Percentiles rank a stretch among this genome's conserved stretches.
phyloP scores from a whole-genome alignment of 768 basidiomycete genomes.

The Dioszegia aurantiaca region DNA sequence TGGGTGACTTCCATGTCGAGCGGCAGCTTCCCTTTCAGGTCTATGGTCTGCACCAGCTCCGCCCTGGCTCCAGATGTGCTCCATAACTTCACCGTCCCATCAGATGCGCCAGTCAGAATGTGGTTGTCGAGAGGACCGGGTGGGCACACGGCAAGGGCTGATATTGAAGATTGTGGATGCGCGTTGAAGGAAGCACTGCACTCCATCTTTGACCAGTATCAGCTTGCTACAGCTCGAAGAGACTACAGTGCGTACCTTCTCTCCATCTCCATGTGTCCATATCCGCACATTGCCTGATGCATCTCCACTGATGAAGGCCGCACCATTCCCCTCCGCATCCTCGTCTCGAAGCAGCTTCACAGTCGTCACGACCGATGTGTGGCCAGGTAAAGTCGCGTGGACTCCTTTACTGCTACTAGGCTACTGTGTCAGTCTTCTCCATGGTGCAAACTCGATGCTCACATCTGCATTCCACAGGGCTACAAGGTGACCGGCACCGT shows the following conservation, averaged over 20 bases:
- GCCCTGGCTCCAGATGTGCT: conserved; percentile 45
- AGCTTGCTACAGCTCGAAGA: background rate
- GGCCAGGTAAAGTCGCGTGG: conserved; percentile 68
- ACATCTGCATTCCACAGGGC: conserved; percentile 64
- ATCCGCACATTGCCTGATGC: conserved; percentile 65
- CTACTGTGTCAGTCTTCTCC: background rate
- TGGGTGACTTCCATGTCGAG: conserved; percentile 64
- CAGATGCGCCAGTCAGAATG: conserved; percentile 77
- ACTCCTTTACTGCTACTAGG: conserved; percentile 13
- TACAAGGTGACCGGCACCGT: conserved; percentile 60
- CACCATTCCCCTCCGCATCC: background rate
- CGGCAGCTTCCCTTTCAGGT: conserved; percentile 69
- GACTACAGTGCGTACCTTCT: conserved; percentile 24
- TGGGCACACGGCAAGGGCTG: conserved; percentile 58
- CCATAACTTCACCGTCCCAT: conserved; percentile 77
- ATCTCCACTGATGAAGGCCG: conserved; percentile 66
- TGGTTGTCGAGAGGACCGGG: conserved; percentile 38
- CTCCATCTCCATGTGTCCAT: conserved; percentile 57
- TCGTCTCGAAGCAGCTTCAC: conserved; percentile 63
- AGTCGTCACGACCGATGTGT: conserved; percentile 70
- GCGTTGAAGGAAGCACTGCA: conserved; percentile 57
- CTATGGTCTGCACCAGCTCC: conserved; percentile 59
- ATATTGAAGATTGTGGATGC: conserved; percentile 65
- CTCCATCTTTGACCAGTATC: conserved; percentile 17
- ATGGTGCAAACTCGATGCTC: conserved; percentile 25